Evolutionary conservation across 495 filamentous ascomycete species (phyloP).

Genomic region (Podospora conica): DNA sequence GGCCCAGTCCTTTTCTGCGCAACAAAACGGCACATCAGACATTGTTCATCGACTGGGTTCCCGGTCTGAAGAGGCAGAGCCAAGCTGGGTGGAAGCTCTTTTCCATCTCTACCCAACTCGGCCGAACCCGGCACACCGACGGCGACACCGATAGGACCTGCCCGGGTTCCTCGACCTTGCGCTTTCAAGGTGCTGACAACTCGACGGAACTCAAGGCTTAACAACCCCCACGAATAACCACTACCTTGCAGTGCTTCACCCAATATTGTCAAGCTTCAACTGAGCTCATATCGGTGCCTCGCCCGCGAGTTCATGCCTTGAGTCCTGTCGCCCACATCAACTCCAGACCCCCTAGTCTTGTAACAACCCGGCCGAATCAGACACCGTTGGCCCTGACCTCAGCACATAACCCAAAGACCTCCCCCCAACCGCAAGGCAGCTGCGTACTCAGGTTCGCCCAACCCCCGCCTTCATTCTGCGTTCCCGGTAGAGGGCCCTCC

Average conservation of each 20-base stretch:
- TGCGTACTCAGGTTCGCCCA: not conserved
- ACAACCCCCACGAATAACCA: not conserved
- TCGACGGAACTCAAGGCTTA: not conserved
- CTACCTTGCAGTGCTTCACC: not conserved
- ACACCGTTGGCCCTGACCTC: not conserved
- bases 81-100: not conserved
- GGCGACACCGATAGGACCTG: not conserved
- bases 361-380: not conserved
- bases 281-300: no score
- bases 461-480: not conserved
- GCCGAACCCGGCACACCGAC: not conserved
- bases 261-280: not conserved
- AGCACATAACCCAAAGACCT: not conserved
- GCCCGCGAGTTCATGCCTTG: no score
- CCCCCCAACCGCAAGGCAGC: no score
- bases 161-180: not conserved
- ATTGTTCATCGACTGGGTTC: not conserved
- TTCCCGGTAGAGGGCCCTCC: not conserved
- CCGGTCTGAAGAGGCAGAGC: not conserved
- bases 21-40: not conserved
- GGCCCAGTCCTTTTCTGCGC: not conserved
- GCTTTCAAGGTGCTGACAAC: not conserved
- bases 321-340: not conserved
- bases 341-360: no score
- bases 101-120: not conserved